phyloP scores from a whole-genome alignment of 2,329 filamentous ascomycete genomes.

The Fusarium xyrophilum region DNA sequence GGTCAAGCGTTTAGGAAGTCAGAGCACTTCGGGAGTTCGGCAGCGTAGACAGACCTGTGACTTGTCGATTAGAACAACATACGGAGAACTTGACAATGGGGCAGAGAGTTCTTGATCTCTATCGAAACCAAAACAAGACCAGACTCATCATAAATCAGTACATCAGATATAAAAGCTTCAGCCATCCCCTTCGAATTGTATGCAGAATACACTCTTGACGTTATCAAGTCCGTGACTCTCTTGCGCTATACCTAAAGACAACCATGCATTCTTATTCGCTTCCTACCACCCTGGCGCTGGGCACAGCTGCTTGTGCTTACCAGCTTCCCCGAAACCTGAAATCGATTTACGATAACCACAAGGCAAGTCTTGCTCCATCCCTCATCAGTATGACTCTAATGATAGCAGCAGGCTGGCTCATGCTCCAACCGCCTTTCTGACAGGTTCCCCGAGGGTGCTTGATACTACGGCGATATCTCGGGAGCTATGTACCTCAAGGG shows the following conservation, averaged over 20 bases:
- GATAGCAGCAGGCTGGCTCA: not conserved
- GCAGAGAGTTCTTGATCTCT: accelerated
- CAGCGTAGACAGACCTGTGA: not conserved
- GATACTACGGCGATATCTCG: not conserved
- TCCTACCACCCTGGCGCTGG: not conserved
- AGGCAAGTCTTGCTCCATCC: not conserved
- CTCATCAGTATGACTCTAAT: accelerated
- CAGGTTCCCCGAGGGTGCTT: not conserved
- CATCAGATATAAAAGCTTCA: not conserved
- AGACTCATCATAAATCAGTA: not conserved
- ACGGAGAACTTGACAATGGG: not conserved
- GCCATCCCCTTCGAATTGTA: accelerated
- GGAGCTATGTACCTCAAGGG: slow-evolving; percentile 51
- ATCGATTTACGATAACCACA: not conserved
- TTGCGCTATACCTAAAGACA: too few relatives aligned
- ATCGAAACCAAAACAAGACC: not conserved
- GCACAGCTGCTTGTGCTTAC: not conserved
- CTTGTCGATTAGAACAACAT: not conserved
- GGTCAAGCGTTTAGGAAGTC: not conserved
- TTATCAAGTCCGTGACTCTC: not conserved
- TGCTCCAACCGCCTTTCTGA: not conserved
- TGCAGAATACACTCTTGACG: not conserved
- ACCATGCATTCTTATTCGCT: not conserved
- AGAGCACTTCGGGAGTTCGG: not conserved
- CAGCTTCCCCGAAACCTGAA: not conserved